Conservation (phyloP, 2,329 filamentous ascomycete species). For the Sarocladiaceae sp. region DNA sequence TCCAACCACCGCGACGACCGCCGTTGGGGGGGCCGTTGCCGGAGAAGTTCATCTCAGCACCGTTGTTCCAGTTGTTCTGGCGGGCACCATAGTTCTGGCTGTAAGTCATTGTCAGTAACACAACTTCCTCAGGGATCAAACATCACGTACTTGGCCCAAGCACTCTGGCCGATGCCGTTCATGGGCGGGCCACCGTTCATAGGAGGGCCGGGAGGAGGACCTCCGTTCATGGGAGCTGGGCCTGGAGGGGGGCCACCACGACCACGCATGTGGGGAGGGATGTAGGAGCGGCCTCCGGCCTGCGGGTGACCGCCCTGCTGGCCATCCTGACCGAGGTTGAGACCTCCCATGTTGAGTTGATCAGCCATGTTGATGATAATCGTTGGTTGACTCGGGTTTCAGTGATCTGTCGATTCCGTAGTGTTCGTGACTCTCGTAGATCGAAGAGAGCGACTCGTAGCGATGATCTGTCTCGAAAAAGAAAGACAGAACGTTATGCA, state of each 20-base stretch:
- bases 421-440: conserved; percentile 15
- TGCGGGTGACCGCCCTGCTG: conserved; percentile 21
- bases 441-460: conserved; percentile 17
- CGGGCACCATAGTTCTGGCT: conserved; percentile 25
- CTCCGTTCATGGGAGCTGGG: conserved; percentile 29
- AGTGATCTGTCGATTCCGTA: conserved; percentile 14
- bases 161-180: conserved; percentile 55
- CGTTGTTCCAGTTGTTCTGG: conserved; percentile 28
- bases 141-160: conserved; percentile 59
- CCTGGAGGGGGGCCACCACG: conserved; percentile 29
- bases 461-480: conserved; percentile 14
- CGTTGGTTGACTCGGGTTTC: conserved; percentile 14
- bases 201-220: conserved; percentile 17
- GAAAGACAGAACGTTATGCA: conserved; percentile 22
- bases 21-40: conserved; percentile 17
- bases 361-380: conserved; percentile 59
- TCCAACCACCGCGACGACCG: conserved; percentile 27
- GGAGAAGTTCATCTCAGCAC: conserved; percentile 15
- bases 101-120: conserved; percentile 16
- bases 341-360: conserved; percentile 74
- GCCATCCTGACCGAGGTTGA: conserved; percentile 52
- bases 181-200: conserved; percentile 25
- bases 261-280: conserved; percentile 75
- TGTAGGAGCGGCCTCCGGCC: conserved; percentile 58
- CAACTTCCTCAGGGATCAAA: no score